phyloP scores from a whole-genome alignment of 2,329 filamentous ascomycete genomes.

The Aspergillus latus region DNA sequence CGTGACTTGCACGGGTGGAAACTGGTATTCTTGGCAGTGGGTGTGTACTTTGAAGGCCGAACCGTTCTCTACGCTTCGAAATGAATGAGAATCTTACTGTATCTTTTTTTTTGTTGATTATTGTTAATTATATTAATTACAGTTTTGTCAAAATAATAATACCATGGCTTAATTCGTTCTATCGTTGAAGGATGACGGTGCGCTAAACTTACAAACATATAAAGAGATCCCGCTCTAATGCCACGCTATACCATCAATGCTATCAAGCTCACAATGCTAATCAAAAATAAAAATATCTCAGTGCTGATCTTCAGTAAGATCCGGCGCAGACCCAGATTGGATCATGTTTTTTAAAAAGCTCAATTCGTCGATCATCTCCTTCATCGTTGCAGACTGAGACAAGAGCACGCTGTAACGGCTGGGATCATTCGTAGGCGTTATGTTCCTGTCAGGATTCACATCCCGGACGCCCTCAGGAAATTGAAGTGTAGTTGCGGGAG shows the following conservation, averaged over 20 bases:
- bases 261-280: slow-evolving; percentile 19
- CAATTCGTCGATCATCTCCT: slow-evolving; percentile 52
- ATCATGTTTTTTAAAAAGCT: slow-evolving; percentile 53
- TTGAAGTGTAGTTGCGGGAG: slow-evolving; percentile 25
- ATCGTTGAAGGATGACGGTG: background rate
- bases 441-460: slow-evolving; percentile 5
- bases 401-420: slow-evolving; percentile 6
- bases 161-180: background rate
- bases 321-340: slow-evolving; percentile 30
- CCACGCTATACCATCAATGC: slow-evolving; percentile 4
- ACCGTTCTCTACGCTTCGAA: background rate
- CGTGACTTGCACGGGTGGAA: slow-evolving; percentile 12
- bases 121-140: too few relatives aligned
- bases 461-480: slow-evolving; percentile 19
- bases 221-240: slow-evolving; percentile 2
- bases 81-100: too few relatives aligned
- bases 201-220: background rate
- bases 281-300: background rate
- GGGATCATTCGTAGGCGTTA: background rate
- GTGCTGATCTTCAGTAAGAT: slow-evolving; percentile 7
- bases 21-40: slow-evolving; percentile 19
- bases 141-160: background rate
- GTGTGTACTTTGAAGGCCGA: slow-evolving; percentile 3
- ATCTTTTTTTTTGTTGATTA: too few relatives aligned
- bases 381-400: slow-evolving; percentile 32